Evolutionary conservation across 2,329 filamentous ascomycete genomes (phyloP).

Genomic region (Trichoderma citrinoviride): DNA sequence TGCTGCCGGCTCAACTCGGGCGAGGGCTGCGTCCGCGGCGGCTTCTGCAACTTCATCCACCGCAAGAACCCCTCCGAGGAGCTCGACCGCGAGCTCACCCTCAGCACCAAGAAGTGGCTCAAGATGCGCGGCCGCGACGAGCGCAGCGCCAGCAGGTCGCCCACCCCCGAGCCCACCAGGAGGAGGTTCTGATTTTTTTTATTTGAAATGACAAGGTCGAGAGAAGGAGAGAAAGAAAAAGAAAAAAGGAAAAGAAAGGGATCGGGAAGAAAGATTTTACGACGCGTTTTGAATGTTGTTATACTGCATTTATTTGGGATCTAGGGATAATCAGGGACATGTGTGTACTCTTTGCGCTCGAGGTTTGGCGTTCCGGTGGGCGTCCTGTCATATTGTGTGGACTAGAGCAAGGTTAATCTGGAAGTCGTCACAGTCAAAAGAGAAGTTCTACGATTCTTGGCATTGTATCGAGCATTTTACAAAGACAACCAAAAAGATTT

Average conservation of each 20-base stretch:
- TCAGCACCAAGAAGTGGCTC: conserved; percentile 96
- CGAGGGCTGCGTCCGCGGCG: conserved; percentile 91
- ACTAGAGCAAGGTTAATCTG: conserved; percentile 1
- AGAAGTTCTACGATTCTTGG: not conserved
- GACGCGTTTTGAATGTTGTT: not conserved
- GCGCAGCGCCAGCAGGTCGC: conserved; percentile 76
- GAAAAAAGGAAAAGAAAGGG: conserved; percentile 26
- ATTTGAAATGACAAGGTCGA: too few relatives aligned
- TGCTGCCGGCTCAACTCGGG: conserved; percentile 93
- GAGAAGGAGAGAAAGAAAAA: too few relatives aligned
- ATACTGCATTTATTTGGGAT: not conserved
- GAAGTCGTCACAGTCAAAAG: not conserved
- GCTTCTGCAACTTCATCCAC: conserved; percentile 99
- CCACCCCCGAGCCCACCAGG: conserved; percentile 79
- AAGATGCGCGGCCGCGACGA: conserved; percentile 79
- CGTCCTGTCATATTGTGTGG: not conserved
- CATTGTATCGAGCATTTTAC: not conserved
- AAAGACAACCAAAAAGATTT: not conserved
- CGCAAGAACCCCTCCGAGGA: conserved; percentile 90
- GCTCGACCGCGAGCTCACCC: conserved; percentile 80
- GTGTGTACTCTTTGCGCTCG: conserved; percentile 6
- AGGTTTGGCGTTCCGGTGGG: conserved; percentile 12
- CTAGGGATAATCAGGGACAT: conserved; percentile 6
- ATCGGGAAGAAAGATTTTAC: not conserved
- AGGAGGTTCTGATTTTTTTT: conserved; percentile 55